phyloP scores from a whole-genome alignment of 441 rosid species.

The Adansonia madagascariensis region DNA sequence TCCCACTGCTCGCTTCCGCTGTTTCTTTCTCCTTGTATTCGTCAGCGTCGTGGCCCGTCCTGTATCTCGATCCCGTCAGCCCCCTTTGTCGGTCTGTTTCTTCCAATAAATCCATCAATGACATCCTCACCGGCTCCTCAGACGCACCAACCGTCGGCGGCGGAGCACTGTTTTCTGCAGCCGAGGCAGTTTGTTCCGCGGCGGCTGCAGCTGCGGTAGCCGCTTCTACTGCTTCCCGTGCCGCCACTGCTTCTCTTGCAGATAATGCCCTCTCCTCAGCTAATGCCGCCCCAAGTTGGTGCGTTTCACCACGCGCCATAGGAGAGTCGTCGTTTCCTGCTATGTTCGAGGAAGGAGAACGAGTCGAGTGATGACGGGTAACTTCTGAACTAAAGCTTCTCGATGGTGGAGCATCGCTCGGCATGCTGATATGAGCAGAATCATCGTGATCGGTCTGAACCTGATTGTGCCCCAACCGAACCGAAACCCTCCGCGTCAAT shows the following conservation, averaged over 20 bases:
- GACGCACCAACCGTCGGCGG: background rate
- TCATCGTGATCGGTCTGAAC: slow-evolving; percentile 37
- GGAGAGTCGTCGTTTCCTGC: slow-evolving; percentile 35
- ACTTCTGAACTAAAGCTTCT: slow-evolving; percentile 57
- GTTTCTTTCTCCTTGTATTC: slow-evolving; percentile 32
- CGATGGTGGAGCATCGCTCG: slow-evolving; percentile 38
- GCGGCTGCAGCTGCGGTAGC: slow-evolving; percentile 31
- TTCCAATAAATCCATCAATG: slow-evolving; percentile 79
- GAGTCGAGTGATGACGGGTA: slow-evolving; percentile 50
- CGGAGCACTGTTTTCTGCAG: slow-evolving; percentile 8
- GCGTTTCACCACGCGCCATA: slow-evolving; percentile 37
- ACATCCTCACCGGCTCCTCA: slow-evolving; percentile 63
- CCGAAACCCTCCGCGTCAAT: slow-evolving; percentile 55
- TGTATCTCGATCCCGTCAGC: slow-evolving; percentile 55
- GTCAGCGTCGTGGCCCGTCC: slow-evolving; percentile 46
- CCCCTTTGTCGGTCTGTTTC: slow-evolving; percentile 79
- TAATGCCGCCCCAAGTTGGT: slow-evolving; percentile 45
- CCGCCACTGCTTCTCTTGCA: slow-evolving; percentile 76
- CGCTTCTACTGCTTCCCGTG: slow-evolving; percentile 65
- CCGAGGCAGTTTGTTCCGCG: slow-evolving; percentile 26
- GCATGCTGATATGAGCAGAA: slow-evolving; percentile 26
- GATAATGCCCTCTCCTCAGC: slow-evolving; percentile 68
- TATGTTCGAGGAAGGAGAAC: slow-evolving; percentile 9
- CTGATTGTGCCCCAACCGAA: slow-evolving; percentile 37
- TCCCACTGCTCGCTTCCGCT: slow-evolving; percentile 38